Evolutionary conservation across 192 early-diverging fungal genomes (phyloP).

Genomic region (Glomus cerebriforme): DNA sequence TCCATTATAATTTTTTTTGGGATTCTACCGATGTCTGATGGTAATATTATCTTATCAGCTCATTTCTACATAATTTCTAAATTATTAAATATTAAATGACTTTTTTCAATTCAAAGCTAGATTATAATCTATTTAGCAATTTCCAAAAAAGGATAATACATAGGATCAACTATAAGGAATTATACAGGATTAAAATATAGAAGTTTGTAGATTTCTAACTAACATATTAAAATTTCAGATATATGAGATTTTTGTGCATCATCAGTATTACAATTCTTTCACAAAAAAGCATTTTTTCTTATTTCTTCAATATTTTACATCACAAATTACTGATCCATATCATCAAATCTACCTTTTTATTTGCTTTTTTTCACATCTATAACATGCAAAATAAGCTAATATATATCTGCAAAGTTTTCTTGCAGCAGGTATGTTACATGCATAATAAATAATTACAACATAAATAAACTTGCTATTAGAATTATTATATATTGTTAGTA

Average conservation of each 20-base stretch:
- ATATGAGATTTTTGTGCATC: neutral
- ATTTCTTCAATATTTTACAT: no score
- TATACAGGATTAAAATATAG: neutral
- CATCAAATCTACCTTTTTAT: no score
- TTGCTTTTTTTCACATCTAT: no score
- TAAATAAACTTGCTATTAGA: no score
- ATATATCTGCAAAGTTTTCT: no score
- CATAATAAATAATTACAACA: no score
- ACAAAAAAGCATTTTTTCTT: no score
- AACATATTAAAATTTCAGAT: neutral
- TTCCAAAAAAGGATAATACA: neutral
- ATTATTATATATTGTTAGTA: no score
- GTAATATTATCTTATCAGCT: neutral
- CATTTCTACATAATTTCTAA: neutral
- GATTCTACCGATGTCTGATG: neutral
- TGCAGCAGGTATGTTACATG: no score
- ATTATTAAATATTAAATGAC: neutral
- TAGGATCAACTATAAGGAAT: neutral
- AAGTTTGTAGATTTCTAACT: neutral
- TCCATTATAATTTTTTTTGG: neutral
- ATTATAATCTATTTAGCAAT: neutral
- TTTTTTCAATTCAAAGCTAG: neutral
- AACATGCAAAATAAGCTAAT: no score
- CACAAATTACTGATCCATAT: no score
- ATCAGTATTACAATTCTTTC: no score